Conservation (phyloP, 768 basidiomycete genomes). For the Sporobolomyces phaffii region DNA sequence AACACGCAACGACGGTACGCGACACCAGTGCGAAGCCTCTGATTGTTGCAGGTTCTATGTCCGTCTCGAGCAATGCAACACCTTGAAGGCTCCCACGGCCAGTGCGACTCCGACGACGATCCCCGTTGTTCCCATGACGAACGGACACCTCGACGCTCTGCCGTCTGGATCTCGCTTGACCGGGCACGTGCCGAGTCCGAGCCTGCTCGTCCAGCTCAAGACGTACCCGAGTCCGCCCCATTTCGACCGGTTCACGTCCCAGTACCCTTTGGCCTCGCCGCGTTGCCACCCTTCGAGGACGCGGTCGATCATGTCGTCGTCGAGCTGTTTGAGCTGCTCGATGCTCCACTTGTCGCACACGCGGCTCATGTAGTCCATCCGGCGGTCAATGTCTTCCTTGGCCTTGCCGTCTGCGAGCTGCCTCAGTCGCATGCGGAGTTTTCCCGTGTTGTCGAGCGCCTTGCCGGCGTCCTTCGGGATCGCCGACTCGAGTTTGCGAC, state of each 20-base stretch:
- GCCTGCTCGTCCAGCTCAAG: not conserved
- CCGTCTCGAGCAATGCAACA: not conserved
- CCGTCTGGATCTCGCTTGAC: slow-evolving; percentile 25
- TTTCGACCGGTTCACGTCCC: slow-evolving; percentile 27
- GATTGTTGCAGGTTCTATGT: not conserved
- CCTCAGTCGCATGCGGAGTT: slow-evolving; percentile 64
- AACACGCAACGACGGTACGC: too few relatives aligned
- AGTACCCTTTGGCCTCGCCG: slow-evolving; percentile 45
- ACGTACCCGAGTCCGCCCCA: slow-evolving; percentile 1
- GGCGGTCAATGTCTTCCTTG: slow-evolving; percentile 63
- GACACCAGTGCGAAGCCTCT: not conserved
- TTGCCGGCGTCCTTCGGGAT: slow-evolving; percentile 67
- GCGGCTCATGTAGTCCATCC: slow-evolving; percentile 89
- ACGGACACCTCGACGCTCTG: slow-evolving; percentile 22
- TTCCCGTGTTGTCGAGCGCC: slow-evolving; percentile 73
- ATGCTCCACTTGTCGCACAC: slow-evolving; percentile 80
- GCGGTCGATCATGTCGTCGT: slow-evolving; percentile 59
- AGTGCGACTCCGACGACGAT: slow-evolving; percentile 12
- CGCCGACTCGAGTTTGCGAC: slow-evolving; percentile 59
- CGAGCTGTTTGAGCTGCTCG: slow-evolving; percentile 67
- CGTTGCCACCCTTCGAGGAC: slow-evolving; percentile 84
- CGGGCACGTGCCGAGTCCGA: slow-evolving; percentile 23
- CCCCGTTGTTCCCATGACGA: slow-evolving; percentile 17
- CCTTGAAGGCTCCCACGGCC: not conserved
- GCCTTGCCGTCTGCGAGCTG: slow-evolving; percentile 68